Percentiles rank a stretch among this genome's conserved stretches.
Conservation (phyloP, 2,329 filamentous ascomycete genomes). For the Calonectria hawksworthii region DNA sequence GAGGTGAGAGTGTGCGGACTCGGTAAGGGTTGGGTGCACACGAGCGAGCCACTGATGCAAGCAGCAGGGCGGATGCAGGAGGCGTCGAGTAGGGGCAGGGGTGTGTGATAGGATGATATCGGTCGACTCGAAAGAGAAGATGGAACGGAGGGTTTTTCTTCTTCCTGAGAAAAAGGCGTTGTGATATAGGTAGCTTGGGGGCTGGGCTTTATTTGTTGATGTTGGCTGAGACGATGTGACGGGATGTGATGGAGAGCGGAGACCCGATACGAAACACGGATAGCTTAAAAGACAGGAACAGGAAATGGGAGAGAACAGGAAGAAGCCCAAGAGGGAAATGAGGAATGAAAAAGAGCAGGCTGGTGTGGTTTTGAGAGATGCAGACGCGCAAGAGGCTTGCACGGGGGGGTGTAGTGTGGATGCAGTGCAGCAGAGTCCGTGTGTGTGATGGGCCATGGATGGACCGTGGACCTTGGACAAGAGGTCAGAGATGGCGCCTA, state of each 20-base stretch:
- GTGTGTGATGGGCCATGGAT: conserved; percentile 53
- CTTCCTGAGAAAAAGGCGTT: conserved; percentile 18
- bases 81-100: conserved; percentile 28
- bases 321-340: conserved; percentile 44
- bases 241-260: conserved; percentile 35
- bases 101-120: conserved; percentile 19
- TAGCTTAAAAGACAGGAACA: conserved; percentile 25
- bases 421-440: conserved; percentile 37
- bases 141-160: conserved; percentile 13
- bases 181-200: conserved; percentile 27
- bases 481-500: conserved; percentile 61
- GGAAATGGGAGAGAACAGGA: conserved; percentile 40
- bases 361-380: conserved; percentile 46
- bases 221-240: conserved; percentile 44
- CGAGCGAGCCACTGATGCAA: conserved; percentile 17
- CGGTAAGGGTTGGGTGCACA: conserved; percentile 23
- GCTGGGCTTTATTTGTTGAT: conserved; percentile 36
- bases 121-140: conserved; percentile 14
- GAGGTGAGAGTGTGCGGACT: conserved; percentile 36
- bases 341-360: conserved; percentile 44
- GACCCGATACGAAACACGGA: conserved; percentile 29
- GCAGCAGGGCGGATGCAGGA: conserved; percentile 30
- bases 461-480: conserved; percentile 40
- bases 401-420: conserved; percentile 32
- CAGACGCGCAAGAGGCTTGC: conserved; percentile 37